Base-by-base conservation (phyloP, 2,329 filamentous ascomycete species). In the Ophiocordyceps robertsii region DNA sequence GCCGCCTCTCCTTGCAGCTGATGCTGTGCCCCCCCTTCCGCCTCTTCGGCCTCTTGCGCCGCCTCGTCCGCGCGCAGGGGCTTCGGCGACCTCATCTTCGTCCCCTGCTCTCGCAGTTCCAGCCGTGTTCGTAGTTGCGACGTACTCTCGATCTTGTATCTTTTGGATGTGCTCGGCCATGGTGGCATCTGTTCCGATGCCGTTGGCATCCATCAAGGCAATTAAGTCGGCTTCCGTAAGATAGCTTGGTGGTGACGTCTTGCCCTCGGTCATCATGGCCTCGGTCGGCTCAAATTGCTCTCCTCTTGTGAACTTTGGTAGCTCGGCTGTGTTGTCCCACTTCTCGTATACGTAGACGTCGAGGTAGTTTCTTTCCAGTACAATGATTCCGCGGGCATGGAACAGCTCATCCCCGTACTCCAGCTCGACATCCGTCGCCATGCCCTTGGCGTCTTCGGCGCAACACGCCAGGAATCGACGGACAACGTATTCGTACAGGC, bases 91-190 rank as follows among this genome's bases (percentile, higher is more conserved):
- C 30, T 56, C 63, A 38, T 63, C 66, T 29, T 61, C 65, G 31
- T 62, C 65, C 13, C 54, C 65, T 44, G 61, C 66, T 11, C 53
- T 64, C 37, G 59, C 53, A 43, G 57, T 46, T 30, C 61, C 58
- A 48, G 58, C 56, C 52, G 55, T 70, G 56, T 64, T 77, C 56
- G 56, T 66, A 2, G 83, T 81, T 44, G 79, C 76, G 40, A 88
- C 90, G 55, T 98, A 98, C 52, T 89, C 73, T 46, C 92, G 73
- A 45, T 89, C 78, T 61, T 96, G 88, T 53, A 98, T 94, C 62
- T 90, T 98, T 45, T 85, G 80, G 54, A 98, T 98, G 57, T 98
- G 92, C 54, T 98, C 92, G 0, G 92, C 92, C 92, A 98, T 98
- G 1, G 92, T 98, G 7, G 92, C 92, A 65, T 98, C 92, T 10